A percentile compares a stretch with the other conserved stretches of the same genome.
Evolutionary conservation across 1,284 basidiomycete species (phyloP).

Genomic region (Athelia psychrophila): DNA sequence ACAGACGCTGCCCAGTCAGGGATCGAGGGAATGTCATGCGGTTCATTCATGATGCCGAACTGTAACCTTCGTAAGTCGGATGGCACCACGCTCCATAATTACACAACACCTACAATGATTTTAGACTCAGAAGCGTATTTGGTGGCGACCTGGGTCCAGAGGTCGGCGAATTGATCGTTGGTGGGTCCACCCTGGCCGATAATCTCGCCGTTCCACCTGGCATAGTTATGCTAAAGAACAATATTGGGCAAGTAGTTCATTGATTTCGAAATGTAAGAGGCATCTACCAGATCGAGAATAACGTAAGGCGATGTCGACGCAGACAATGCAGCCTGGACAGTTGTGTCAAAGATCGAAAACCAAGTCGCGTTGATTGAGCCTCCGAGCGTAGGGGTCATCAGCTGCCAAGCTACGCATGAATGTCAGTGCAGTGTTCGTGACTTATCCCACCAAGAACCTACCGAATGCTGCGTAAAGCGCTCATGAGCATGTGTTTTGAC

Average conservation of each 20-base stretch:
- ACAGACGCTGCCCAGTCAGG: constrained; percentile 43
- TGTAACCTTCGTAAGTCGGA: constrained; percentile 6
- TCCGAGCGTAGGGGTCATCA: constrained; percentile 43
- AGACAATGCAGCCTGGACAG: constrained; percentile 36
- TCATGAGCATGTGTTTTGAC: background rate
- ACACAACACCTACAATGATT: background rate
- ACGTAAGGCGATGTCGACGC: constrained; percentile 15
- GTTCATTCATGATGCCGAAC: constrained; percentile 52
- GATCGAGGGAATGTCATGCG: constrained; percentile 42
- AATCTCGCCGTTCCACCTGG: constrained; percentile 48
- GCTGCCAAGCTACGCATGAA: background rate
- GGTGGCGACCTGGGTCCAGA: constrained; percentile 52
- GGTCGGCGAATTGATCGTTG: constrained; percentile 48
- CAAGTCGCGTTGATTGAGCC: constrained; percentile 42
- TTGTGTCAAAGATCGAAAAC: constrained; percentile 46
- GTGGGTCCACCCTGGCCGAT: constrained; percentile 61
- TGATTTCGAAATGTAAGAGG: no score
- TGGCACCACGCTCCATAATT: background rate
- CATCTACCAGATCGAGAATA: constrained; percentile 1
- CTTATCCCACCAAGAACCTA: background rate
- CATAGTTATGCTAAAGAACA: constrained; percentile 53
- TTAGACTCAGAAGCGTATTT: constrained; percentile 35
- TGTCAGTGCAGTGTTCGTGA: background rate
- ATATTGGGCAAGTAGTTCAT: background rate
- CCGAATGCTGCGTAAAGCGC: background rate